These are phyloP conservation scores for Boletellus deceptivus DNA, from an alignment of 1,284 basidiomycete species.

Conservation along the genomic window DNA sequence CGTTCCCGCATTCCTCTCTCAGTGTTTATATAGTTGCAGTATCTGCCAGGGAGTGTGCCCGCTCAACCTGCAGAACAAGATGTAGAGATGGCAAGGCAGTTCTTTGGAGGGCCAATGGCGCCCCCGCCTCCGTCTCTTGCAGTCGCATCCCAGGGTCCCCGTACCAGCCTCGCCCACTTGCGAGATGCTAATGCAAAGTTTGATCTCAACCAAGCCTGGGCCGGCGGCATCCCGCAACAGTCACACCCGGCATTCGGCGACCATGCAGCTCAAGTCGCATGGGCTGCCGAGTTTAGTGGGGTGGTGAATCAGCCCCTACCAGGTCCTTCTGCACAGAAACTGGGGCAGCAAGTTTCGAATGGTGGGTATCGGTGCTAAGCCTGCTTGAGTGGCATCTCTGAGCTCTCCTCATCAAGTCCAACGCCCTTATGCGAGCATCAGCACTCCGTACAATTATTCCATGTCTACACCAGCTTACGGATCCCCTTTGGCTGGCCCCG, in stretches of 20 bases:
- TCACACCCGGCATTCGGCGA: slow-evolving; percentile 36
- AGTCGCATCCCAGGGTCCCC: slow-evolving; percentile 34
- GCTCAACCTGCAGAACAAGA: slow-evolving; percentile 58
- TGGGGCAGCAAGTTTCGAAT: slow-evolving; percentile 20
- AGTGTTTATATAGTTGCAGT: slow-evolving; percentile 54
- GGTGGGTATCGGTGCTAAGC: slow-evolving; percentile 17
- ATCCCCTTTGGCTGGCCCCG: slow-evolving; percentile 31
- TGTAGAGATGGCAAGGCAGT: slow-evolving; percentile 71
- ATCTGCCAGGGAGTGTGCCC: slow-evolving; percentile 59
- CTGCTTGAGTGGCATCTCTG: slow-evolving; percentile 6
- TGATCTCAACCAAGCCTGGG: slow-evolving; percentile 53
- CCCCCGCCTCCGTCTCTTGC: slow-evolving; percentile 32
- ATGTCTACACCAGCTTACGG: slow-evolving; percentile 31
- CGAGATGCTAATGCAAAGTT: slow-evolving; percentile 32
- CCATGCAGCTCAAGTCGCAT: slow-evolving; percentile 34
- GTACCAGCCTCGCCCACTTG: slow-evolving; percentile 40
- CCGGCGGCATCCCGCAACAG: slow-evolving; percentile 46
- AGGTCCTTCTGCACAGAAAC: slow-evolving; percentile 31
- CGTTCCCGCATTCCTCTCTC: background rate
- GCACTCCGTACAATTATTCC: slow-evolving; percentile 27
- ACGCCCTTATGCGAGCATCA: slow-evolving; percentile 11
- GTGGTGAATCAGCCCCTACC: slow-evolving; percentile 5
- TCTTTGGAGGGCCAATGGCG: slow-evolving; percentile 58
- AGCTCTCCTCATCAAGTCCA: slow-evolving; percentile 20
- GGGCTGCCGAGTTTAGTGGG: slow-evolving; percentile 51